Base-by-base conservation (phyloP, 75 land plant species). In the Pseudotsuga menziesii region DNA sequence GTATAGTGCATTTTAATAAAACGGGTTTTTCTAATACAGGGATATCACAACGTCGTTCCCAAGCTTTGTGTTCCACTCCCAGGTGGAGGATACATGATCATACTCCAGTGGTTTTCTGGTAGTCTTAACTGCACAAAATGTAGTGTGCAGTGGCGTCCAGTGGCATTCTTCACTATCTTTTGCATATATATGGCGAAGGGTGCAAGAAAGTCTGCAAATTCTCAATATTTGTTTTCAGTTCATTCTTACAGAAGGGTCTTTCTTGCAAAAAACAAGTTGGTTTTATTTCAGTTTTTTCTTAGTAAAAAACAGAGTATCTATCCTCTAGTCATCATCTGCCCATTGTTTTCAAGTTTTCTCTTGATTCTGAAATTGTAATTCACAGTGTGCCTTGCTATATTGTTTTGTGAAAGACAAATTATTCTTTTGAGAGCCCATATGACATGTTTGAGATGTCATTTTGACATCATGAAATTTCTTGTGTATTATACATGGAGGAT, bases 51-150 rank as follows among this genome's bases (percentile, higher is more conserved):
- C 87, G 11, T 74, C 87, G 1, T 85, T 85, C 61, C 87, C 87
- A 55, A 85, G 87, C 61, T 85, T 85, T 84, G 82, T 85, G 52
- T 85, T 85, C 70, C 82, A 85, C 70, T 85, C 87, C 11, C 87
- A 85, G 71, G 87, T 85, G 36, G 87, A 85, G 56, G 87, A 85
- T 72, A 84, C 85, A 6, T 84, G 83, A 80, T 69, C 23, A n/a
- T 20, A 41, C 22, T 41, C 48, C 9, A 16, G 69, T 36, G 19
- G 35, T 2, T 17, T 17, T 32, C 41, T 44, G 13, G 54, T 69
- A 41, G 39, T n/a, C 25, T 12, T 39, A 41, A 73, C n/a, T 11
- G 58, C 52, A 73, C 61, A 73, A 73, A 73, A 73, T 73, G 75
- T 73, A 69, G 72, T 48, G 4, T 19, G n/a, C 48, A 8, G 20